Evolutionary conservation across 2,329 filamentous ascomycete genomes (phyloP), one percentile per base, ranked within the genome.

Genomic region (Ascosphaera acerosa): DNA sequence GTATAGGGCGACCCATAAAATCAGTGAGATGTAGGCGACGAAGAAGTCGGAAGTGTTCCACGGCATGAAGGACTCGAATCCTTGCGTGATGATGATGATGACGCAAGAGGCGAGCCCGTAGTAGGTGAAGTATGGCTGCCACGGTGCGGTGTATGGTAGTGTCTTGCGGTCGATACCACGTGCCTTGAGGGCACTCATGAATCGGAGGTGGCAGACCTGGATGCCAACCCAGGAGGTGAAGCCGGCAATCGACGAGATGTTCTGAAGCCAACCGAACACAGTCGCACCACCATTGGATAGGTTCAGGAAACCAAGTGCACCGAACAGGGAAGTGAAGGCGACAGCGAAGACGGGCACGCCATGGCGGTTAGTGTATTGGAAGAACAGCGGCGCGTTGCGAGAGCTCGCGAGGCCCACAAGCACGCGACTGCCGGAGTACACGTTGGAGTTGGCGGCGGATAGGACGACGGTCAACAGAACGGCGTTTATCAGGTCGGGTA

Each of bases 291-390:
- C 62, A 39, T 60, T 62, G 29, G 64, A 69, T 28, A 69, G 61
- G 46, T 74, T 76, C 45, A 81, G 63, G 54, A 71, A 81, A 0
- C 69, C 67, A 3, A 81, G 58, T 6, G 72, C 57, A 15, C 69
- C 68, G 41, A 77, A 60, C 1, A 50, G 48, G 6, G 48, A 45
- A 1, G 58, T 60, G 35, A 56, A 43, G 0, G 50, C 41, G 10
- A 60, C 57, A 22, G 53, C 49, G 35, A 43, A 47, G 41, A 55
- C 56, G 0, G 59, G 59, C 5, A 54, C 51, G 29, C 58, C 58
- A 4, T 46, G 40, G 36, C 49, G 51, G 12, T 48, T 52, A 3
- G 55, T 56, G 29, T 42, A 44, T 32, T 46, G 45, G 37, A 62
- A 50, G 37, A 53, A 49, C 2, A 38, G 41, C 3, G 59, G 59